These are phyloP conservation scores for Psilocybe cubensis DNA, from an alignment of 768 basidiomycete genomes.

Conservation along the genomic window DNA sequence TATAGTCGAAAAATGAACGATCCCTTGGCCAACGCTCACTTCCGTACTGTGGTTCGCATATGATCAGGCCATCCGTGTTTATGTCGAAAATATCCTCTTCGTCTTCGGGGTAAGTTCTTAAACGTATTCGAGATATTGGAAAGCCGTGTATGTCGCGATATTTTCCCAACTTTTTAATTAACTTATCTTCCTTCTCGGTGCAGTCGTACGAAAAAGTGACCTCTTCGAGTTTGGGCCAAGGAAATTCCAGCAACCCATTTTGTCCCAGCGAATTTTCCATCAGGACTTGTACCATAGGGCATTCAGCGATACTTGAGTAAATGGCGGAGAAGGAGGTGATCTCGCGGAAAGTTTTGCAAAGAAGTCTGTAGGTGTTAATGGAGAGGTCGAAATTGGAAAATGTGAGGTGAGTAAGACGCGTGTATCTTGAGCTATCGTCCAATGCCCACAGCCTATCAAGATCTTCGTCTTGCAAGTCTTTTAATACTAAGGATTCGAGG, in stretches of 20 bases:
- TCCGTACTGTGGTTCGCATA: background rate
- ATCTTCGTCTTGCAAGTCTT: constrained; percentile 44
- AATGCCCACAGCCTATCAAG: constrained; percentile 38
- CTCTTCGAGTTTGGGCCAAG: constrained; percentile 39
- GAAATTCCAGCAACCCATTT: constrained; percentile 10
- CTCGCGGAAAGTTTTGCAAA: constrained; percentile 35
- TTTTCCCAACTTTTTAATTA: background rate
- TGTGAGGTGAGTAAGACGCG: constrained; percentile 37
- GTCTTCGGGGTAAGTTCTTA: background rate
- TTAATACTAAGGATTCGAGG: constrained; percentile 45
- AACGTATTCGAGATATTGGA: background rate
- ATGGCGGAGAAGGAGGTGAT: constrained; percentile 36
- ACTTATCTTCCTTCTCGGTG: constrained; percentile 25
- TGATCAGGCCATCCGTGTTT: background rate
- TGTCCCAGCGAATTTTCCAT: constrained; percentile 16
- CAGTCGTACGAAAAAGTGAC: constrained; percentile 33
- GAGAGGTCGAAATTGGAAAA: constrained; percentile 46
- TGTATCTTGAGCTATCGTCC: constrained; percentile 30
- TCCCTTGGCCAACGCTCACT: background rate
- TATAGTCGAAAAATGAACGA: background rate
- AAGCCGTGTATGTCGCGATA: background rate
- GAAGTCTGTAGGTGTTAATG: constrained; percentile 25
- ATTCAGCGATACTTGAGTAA: constrained; percentile 23
- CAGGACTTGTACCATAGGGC: constrained; percentile 31
- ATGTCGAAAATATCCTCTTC: background rate